These are phyloP conservation scores for Nigrospora osmanthi DNA, from an alignment of 2,329 filamentous ascomycete genomes.

Conservation along the genomic window DNA sequence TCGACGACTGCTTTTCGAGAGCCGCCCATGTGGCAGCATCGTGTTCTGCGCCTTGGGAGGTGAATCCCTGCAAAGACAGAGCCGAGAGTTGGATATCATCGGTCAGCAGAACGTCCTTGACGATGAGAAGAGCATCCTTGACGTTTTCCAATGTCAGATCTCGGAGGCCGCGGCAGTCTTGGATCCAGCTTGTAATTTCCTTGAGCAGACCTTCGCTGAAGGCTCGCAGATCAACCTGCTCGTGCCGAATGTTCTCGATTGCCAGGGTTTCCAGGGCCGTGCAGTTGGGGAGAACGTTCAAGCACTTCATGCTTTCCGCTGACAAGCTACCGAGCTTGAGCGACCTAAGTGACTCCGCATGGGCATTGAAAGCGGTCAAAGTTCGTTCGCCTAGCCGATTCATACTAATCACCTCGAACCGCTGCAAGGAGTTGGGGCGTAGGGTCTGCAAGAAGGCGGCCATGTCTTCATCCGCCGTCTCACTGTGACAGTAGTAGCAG, in stretches of 20 bases:
- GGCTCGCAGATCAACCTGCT: constrained; percentile 10
- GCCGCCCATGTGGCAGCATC: constrained; percentile 12
- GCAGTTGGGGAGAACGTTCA: constrained; percentile 23
- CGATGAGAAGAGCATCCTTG: constrained; percentile 30
- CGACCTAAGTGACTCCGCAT: constrained; percentile 24
- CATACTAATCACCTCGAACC: constrained; percentile 49
- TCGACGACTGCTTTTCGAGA: constrained; percentile 13
- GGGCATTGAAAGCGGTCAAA: constrained; percentile 43
- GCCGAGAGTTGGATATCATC: constrained; percentile 14
- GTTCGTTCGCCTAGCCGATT: constrained; percentile 46
- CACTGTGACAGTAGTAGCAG: constrained; percentile 38
- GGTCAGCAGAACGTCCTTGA: constrained; percentile 12
- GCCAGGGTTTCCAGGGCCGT: constrained; percentile 23
- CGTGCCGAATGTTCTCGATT: constrained; percentile 18
- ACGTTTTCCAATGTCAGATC: constrained; percentile 32
- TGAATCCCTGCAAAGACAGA: constrained; percentile 13
- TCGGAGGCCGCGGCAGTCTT: constrained; percentile 15
- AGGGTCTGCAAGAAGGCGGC: constrained; percentile 51
- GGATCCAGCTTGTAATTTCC: constrained; percentile 21
- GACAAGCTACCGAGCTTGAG: constrained; percentile 23
- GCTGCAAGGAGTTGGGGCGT: constrained; percentile 45
- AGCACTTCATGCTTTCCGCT: constrained; percentile 14
- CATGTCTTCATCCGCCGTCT: constrained; percentile 47
- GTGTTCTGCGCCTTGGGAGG: constrained; percentile 4
- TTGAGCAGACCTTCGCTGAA: constrained; percentile 14